phyloP scores from a whole-genome alignment of 345 rosid genomes.

The Linum usitatissimum region DNA sequence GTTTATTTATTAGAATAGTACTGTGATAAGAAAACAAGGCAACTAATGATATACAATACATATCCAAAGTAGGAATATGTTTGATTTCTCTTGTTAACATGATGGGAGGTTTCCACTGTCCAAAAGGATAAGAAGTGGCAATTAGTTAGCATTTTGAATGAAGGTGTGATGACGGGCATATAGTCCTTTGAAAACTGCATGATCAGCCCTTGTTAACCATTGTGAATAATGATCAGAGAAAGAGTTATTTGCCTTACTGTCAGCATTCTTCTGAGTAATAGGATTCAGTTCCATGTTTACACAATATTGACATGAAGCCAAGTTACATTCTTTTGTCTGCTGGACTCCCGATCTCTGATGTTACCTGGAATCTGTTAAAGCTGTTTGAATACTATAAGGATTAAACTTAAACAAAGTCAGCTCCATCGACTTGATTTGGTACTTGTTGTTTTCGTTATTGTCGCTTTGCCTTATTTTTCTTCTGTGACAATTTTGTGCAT shows the following conservation, averaged over 20 bases:
- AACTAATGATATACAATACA: neutral
- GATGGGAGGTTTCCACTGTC: neutral
- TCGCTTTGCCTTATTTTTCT: too few species aligned
- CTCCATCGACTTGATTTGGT: too few species aligned
- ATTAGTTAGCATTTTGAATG: neutral
- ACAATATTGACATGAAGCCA: too few species aligned
- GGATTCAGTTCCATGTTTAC: too few species aligned
- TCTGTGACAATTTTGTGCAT: too few species aligned
- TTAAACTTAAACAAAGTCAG: too few species aligned
- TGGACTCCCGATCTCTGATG: too few species aligned
- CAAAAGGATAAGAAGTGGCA: neutral
- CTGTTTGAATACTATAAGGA: too few species aligned
- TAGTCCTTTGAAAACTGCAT: neutral
- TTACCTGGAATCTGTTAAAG: too few species aligned
- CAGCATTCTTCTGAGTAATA: neutral
- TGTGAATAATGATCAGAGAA: neutral
- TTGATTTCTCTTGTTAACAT: neutral
- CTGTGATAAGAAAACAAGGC: too few species aligned
- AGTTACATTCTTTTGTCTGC: too few species aligned
- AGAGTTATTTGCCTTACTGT: neutral
- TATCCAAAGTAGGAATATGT: neutral
- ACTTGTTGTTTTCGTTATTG: too few species aligned
- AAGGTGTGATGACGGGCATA: neutral
- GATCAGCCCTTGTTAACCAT: neutral
- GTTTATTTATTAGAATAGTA: neutral